phyloP scores from a whole-genome alignment of 1,284 basidiomycete genomes.

The Malassezia psittaci region DNA sequence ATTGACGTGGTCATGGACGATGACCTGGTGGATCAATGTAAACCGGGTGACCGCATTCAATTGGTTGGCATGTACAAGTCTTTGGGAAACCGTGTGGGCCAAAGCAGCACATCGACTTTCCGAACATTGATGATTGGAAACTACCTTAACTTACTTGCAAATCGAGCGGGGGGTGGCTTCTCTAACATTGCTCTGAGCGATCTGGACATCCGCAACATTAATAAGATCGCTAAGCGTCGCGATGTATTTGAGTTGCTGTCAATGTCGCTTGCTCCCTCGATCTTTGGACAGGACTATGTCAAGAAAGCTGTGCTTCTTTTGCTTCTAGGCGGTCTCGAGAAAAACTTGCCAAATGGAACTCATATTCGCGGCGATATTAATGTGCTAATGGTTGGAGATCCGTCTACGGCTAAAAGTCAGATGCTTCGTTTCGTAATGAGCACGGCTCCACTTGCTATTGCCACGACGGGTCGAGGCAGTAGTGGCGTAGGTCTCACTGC shows the following conservation, averaged over 20 bases:
- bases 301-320: conserved; percentile 86
- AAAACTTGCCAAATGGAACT: conserved; percentile 93
- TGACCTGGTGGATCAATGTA: conserved; percentile 91
- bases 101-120: conserved; percentile 64
- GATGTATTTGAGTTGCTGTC: conserved; percentile 82
- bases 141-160: conserved; percentile 89
- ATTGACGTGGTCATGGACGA: conserved; percentile 93
- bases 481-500: conserved; percentile 98
- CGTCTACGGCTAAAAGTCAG: conserved; percentile 94
- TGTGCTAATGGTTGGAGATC: conserved; percentile 97
- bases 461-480: conserved; percentile 91
- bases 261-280: conserved; percentile 90
- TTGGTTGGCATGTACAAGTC: conserved; percentile 90
- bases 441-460: conserved; percentile 92
- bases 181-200: conserved; percentile 86
- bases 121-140: conserved; percentile 90
- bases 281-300: conserved; percentile 91
- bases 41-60: conserved; percentile 95
- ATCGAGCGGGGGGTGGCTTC: conserved; percentile 90
- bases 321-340: conserved; percentile 89
- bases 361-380: conserved; percentile 99
- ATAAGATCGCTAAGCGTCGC: conserved; percentile 71
- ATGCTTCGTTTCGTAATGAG: conserved; percentile 90
- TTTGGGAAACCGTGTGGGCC: conserved; percentile 65
- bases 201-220: conserved; percentile 90